Base-by-base conservation (phyloP, 306 rosid genomes). In the Calophaca sinica region DNA sequence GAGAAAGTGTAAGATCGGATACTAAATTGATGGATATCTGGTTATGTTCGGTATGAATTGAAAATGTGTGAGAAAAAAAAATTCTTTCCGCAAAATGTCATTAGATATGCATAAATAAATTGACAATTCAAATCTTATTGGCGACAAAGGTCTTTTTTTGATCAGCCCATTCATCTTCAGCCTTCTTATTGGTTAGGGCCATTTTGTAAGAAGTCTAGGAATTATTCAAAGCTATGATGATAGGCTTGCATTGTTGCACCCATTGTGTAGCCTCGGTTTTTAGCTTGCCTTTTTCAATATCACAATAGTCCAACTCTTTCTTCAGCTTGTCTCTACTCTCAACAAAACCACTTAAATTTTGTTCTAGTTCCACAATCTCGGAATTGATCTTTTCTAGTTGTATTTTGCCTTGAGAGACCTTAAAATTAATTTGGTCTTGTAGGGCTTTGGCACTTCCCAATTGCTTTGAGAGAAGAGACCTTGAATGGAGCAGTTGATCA, bases 291-390 rank as follows among this genome's bases (percentile, higher is more conserved):
- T 57, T 32, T 57, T 9, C 29, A 35, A 57, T 8, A 6, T 57
- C 62, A 32, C 20, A 5, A 32, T 59, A 8, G 2, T 59, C 1
- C 26, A 20, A 20, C 26, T 20, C 26, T 20, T 20, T 20, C 26
- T 20, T 20, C 26, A 20, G 26, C 26, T 20, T 20, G 26, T 20
- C 26, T 20, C 26, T 20, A 20, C 26, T 20, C 26, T 20, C 26
- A 20, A 63, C 46, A 9, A 63, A 28, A 63, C 13, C 51, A 15
- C 51, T 63, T 63, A 63, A 63, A 2, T 15, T 63, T 15, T 63
- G 35, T 63, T 63, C 69, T 15, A 63, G 28, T 20, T 63, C 69
- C 7, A 41, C 7, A 63, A 63, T 63, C 69, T 63, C 51, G 8
- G 69, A 63, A 41, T 39, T 63, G 51, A 63, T 63, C 14, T 26